phyloP scores from a whole-genome alignment of 2,329 filamentous ascomycete species.

The Arthrobotrys megalospora region DNA sequence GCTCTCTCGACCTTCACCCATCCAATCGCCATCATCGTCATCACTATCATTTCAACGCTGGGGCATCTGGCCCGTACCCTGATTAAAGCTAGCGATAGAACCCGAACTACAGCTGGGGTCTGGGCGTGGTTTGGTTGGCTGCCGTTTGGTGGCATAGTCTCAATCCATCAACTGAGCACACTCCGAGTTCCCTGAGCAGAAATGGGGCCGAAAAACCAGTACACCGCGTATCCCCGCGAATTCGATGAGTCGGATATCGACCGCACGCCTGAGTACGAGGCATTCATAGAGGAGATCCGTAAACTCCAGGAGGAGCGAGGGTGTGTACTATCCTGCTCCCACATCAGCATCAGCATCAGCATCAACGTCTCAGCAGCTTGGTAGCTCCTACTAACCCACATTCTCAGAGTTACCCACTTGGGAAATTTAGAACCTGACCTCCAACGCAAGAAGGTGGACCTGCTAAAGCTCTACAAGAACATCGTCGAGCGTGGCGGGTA shows the following conservation, averaged over 20 bases:
- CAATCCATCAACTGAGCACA: not conserved
- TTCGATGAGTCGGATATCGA: slow-evolving; percentile 70
- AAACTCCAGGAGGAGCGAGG: slow-evolving; percentile 84
- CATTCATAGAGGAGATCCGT: slow-evolving; percentile 81
- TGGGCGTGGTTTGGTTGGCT: not conserved
- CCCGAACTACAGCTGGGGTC: not conserved
- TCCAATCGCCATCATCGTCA: not conserved
- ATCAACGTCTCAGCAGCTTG: not conserved
- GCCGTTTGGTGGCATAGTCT: slow-evolving; percentile 2
- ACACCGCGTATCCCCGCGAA: slow-evolving; percentile 61
- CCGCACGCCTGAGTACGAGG: slow-evolving; percentile 79
- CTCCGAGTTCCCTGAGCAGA: slow-evolving; percentile 45
- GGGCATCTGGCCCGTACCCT: too few relatives aligned
- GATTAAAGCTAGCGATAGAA: too few relatives aligned
- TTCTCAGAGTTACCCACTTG: slow-evolving; percentile 70
- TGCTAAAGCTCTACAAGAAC: slow-evolving; percentile 82
- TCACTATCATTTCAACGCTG: not conserved
- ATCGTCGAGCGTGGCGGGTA: slow-evolving; percentile 86
- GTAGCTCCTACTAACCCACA: slow-evolving; percentile 63
- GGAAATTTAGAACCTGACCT: slow-evolving; percentile 87
- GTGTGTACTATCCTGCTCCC: slow-evolving; percentile 66
- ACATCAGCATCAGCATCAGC: not conserved
- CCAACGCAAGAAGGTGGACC: slow-evolving; percentile 81
- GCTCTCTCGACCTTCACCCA: too few relatives aligned
- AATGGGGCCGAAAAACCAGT: slow-evolving; percentile 66